phyloP scores from a whole-genome alignment of 1,284 basidiomycete genomes.

The Cystobasidiaceae sp. region DNA sequence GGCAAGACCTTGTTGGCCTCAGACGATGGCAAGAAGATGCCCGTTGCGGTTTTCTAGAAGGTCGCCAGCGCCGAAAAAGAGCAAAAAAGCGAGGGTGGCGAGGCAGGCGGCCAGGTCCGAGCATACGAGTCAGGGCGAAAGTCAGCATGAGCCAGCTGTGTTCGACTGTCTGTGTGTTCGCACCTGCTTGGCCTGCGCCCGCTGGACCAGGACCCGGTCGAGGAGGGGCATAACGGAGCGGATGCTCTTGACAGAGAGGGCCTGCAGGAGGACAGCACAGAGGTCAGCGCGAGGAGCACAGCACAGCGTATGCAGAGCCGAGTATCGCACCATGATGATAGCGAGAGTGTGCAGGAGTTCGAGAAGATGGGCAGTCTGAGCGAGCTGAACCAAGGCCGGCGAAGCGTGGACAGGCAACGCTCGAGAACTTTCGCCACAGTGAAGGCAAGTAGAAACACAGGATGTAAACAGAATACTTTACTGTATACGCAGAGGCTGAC shows the following conservation, averaged over 20 bases:
- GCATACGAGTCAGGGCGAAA: background rate
- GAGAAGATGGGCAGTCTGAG: no score
- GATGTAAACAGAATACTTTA: no score
- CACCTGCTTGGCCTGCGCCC: slow-evolving; percentile 72
- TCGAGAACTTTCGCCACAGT: no score
- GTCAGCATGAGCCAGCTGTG: background rate
- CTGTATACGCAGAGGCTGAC: no score
- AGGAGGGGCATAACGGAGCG: slow-evolving; percentile 83
- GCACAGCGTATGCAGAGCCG: background rate
- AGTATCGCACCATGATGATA: background rate
- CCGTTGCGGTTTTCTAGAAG: slow-evolving; percentile 81
- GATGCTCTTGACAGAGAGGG: slow-evolving; percentile 84
- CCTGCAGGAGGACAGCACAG: slow-evolving; percentile 3
- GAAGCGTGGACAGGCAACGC: no score
- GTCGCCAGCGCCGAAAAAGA: background rate
- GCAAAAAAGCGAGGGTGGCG: background rate
- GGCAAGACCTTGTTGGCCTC: slow-evolving; percentile 77
- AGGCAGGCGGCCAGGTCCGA: background rate
- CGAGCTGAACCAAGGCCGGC: no score
- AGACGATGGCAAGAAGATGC: slow-evolving; percentile 88
- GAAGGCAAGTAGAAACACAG: no score
- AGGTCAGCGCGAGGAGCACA: background rate
- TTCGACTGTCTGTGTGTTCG: background rate
- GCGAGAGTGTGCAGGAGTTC: no score
- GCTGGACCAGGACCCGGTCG: slow-evolving; percentile 94